Evolutionary conservation across 371 early-diverging fungal genomes (phyloP).

Genomic region (Furculomyces boomerangus): DNA sequence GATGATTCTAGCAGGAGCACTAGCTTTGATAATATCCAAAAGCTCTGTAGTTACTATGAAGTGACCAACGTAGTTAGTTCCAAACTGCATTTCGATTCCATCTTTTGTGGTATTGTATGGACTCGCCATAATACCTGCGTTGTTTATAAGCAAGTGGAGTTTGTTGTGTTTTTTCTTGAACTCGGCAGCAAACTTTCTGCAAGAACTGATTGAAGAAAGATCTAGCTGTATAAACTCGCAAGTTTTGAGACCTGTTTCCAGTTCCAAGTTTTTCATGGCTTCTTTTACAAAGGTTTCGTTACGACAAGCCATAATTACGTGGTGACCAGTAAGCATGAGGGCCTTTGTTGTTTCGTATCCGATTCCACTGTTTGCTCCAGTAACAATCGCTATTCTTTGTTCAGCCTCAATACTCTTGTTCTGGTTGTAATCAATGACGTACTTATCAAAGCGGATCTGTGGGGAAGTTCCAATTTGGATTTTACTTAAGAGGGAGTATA

Average conservation of each 20-base stretch:
- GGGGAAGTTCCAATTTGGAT: not conserved
- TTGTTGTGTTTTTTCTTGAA: slow-evolving; percentile 26
- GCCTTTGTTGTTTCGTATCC: slow-evolving; percentile 24
- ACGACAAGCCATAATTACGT: slow-evolving; percentile 34
- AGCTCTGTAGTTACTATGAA: slow-evolving; percentile 42
- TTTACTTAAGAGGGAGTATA: not conserved
- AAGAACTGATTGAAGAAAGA: slow-evolving; percentile 31
- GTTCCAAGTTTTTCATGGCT: slow-evolving; percentile 30
- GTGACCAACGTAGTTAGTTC: slow-evolving; percentile 61
- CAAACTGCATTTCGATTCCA: slow-evolving; percentile 55
- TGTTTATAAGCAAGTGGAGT: slow-evolving; percentile 43
- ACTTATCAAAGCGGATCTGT: not conserved
- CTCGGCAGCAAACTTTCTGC: slow-evolving; percentile 29
- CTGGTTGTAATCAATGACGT: not conserved
- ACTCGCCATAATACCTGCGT: slow-evolving; percentile 48
- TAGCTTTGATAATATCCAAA: slow-evolving; percentile 33
- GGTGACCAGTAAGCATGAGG: slow-evolving; percentile 16
- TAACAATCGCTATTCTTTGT: not conserved
- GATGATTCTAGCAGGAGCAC: slow-evolving; percentile 27
- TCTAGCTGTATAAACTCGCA: slow-evolving; percentile 37
- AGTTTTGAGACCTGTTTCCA: slow-evolving; percentile 25
- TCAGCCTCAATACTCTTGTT: not conserved
- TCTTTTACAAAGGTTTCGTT: slow-evolving; percentile 21
- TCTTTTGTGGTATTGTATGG: slow-evolving; percentile 41
- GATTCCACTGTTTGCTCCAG: slow-evolving; percentile 22